Base-by-base conservation (phyloP, 768 basidiomycete species). In the Suillus subluteus region DNA sequence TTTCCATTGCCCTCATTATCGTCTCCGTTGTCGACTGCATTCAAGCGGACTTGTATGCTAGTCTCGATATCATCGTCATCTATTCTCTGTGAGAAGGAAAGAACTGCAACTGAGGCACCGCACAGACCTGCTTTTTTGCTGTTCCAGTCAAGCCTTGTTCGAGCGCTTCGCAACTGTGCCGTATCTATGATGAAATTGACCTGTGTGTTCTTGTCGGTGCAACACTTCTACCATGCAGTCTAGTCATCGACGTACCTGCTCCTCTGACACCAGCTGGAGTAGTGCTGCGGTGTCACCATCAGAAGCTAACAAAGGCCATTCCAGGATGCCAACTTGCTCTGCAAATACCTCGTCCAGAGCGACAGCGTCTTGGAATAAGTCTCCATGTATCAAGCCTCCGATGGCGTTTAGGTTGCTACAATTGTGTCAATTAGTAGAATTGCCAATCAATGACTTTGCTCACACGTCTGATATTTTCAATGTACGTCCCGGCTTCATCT, bases 51-150 rank as follows among this genome's bases (percentile, higher is more conserved):
- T 68, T 79, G 79, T 62, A 95, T 80, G 9, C 79, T 74, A 5
- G 90, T 91, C 77, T 96, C 94, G 58, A 94, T 89, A 71, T 94
- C 87, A 75, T 94, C 91, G 72, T 96, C 94, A 73, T 94, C 94
- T 95, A 32, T 43, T 41, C 18, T 61, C 30, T 18, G 18, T 61
- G 26, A 61, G 58, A 41, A 3, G 30, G 41, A 61, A 30, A 13
- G 11, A 18, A 43, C 50, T 62, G 30, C 16, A 12, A 55, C 52
- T n/a, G 12, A 62, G 58, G 59, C 7, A 23, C 26, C 54, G 16
- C 62, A 44, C 63, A 44, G 44, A 91, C 94, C 92, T 69, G 91
- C 90, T 83, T 94, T 93, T 80, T 94, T 94, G 76, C 93, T 97
- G 70, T 94, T 94, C 87, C 91, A 94, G 72, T 94, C 92, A 43